Conservation (phyloP, 208 protist species). For the Zelonia costaricensis region DNA sequence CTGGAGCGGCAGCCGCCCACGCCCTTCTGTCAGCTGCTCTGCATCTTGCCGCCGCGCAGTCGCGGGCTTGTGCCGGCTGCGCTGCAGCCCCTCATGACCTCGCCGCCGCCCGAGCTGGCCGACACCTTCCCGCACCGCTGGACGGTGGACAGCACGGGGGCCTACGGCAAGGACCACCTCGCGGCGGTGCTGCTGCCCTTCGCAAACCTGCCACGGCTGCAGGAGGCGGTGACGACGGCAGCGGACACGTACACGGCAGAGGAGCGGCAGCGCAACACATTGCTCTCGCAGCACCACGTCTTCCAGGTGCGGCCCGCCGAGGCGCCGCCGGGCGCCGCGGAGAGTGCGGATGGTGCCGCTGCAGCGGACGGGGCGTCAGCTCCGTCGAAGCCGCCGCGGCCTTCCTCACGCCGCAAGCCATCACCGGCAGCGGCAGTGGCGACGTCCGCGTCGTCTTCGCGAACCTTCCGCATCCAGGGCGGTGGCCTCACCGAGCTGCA, state of each 20-base stretch:
- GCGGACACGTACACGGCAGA: slow-evolving; percentile 28
- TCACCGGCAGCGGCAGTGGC: background rate
- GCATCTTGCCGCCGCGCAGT: slow-evolving; percentile 75
- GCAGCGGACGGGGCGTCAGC: too few species aligned
- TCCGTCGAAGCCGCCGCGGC: background rate
- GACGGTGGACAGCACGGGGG: slow-evolving; percentile 65
- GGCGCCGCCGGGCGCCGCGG: background rate
- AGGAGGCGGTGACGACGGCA: slow-evolving; percentile 27
- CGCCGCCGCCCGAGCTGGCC: slow-evolving; percentile 33
- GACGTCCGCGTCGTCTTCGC: background rate
- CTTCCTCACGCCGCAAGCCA: background rate
- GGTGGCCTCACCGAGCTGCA: slow-evolving; percentile 30
- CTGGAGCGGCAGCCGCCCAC: slow-evolving; percentile 51
- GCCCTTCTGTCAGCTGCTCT: slow-evolving; percentile 74
- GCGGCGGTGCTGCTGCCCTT: slow-evolving; percentile 74
- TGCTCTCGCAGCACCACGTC: slow-evolving; percentile 34
- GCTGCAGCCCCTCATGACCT: slow-evolving; percentile 51
- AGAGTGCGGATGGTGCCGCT: background rate
- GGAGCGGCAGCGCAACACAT: slow-evolving; percentile 32
- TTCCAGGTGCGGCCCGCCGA: slow-evolving; percentile 9
- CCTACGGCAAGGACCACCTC: slow-evolving; percentile 69
- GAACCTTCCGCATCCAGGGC: slow-evolving; percentile 40
- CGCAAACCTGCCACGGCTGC: slow-evolving; percentile 48
- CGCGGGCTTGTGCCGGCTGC: slow-evolving; percentile 41
- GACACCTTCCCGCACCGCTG: slow-evolving; percentile 68